Percentiles rank a stretch among this genome's conserved stretches.
Conservation (phyloP, 192 early-diverging fungal species). For the Rhizophagus clarus region DNA sequence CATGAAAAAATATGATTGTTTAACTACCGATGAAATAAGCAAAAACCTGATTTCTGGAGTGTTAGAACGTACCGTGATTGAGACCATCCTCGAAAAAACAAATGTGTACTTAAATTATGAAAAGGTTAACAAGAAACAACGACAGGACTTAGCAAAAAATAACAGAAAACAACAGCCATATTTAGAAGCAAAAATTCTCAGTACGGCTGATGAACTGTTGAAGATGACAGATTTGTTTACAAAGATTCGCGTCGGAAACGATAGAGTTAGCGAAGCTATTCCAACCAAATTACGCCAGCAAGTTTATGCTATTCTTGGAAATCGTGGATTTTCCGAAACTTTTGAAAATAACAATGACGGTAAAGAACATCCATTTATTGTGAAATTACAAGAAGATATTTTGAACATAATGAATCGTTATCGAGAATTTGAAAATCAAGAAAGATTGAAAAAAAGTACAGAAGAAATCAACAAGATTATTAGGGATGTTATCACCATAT, state of each 20-base stretch:
- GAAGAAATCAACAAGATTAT: neutral
- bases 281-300: constrained; percentile 17
- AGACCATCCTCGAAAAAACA: neutral
- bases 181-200: constrained; percentile 1
- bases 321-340: constrained; percentile 12
- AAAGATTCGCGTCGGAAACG: neutral
- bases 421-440: neutral
- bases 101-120: neutral
- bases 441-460: neutral
- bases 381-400: neutral
- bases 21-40: neutral
- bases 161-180: neutral
- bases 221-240: neutral
- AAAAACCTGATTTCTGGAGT: neutral
- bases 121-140: neutral
- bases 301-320: constrained; percentile 26
- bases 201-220: neutral
- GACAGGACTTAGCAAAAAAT: neutral
- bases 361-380: constrained; percentile 15
- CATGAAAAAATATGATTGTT: constrained; percentile 1
- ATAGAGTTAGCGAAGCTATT: neutral
- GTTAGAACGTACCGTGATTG: neutral
- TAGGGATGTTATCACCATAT: neutral
- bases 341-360: neutral
- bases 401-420: neutral